Evolutionary conservation across 179 eudicot genomes (phyloP).

Genomic region (Heliamphora pulchella): DNA sequence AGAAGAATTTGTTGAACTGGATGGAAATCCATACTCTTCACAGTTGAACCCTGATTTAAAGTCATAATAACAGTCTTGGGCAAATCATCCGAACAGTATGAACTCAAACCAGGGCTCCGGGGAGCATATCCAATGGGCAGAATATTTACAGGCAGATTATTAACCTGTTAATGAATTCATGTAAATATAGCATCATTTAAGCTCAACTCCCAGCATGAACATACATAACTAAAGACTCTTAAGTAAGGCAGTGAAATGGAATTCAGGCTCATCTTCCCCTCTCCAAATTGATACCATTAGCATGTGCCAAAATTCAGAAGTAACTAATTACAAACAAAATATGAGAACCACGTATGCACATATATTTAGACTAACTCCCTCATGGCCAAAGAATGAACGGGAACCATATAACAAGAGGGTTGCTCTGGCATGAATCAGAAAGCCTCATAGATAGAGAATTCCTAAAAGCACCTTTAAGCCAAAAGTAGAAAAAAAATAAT

Average conservation of each 20-base stretch:
- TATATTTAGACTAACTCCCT: not conserved
- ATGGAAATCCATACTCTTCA: conserved; percentile 84
- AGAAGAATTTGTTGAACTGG: conserved; percentile 64
- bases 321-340: not conserved
- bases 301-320: not conserved
- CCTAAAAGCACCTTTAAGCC: not conserved
- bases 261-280: conserved; percentile 6
- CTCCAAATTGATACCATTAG: not conserved
- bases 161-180: conserved; percentile 38
- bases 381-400: not conserved
- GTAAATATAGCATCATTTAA: conserved; percentile 19
- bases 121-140: conserved; percentile 51
- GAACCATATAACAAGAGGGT: too few species aligned
- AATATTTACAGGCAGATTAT: conserved; percentile 62
- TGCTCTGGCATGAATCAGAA: not conserved
- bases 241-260: conserved; percentile 2
- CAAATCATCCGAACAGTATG: conserved; percentile 70
- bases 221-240: not conserved
- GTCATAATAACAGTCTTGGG: conserved; percentile 59
- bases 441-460: not conserved
- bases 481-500: not conserved
- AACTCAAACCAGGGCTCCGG: conserved; percentile 70
- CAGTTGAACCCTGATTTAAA: conserved; percentile 64
- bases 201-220: conserved; percentile 8
- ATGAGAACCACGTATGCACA: not conserved